These are phyloP conservation scores for Hypocrella siamensis DNA, from an alignment of 2,329 filamentous ascomycete genomes.

Conservation along the genomic window DNA sequence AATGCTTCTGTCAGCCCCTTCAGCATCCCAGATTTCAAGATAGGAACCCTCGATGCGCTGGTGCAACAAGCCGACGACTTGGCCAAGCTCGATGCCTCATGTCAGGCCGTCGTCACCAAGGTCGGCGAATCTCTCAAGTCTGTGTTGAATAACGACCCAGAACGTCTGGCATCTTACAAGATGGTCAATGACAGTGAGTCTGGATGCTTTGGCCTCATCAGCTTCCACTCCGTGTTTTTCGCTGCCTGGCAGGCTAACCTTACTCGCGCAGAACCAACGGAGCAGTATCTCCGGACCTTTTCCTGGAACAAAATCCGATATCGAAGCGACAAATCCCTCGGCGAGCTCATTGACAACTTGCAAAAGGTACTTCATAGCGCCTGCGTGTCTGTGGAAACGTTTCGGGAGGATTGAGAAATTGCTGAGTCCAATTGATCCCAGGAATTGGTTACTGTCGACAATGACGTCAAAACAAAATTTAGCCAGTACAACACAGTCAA, in stretches of 20 bases:
- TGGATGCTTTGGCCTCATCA: background rate
- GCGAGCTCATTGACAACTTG: conserved; percentile 71
- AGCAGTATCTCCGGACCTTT: conserved; percentile 80
- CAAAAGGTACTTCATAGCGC: conserved; percentile 50
- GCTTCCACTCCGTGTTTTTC: background rate
- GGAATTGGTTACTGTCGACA: conserved; percentile 86
- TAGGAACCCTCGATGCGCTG: conserved; percentile 85
- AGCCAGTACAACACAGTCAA: conserved; percentile 89
- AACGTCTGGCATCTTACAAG: conserved; percentile 73
- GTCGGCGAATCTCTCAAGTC: conserved; percentile 72
- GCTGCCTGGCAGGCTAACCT: background rate
- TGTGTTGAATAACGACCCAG: conserved; percentile 72
- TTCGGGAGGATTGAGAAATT: background rate
- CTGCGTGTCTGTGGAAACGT: background rate
- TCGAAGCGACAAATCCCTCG: conserved; percentile 76
- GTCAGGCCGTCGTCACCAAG: conserved; percentile 72
- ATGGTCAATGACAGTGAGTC: conserved; percentile 80
- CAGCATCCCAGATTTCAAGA: conserved; percentile 86
- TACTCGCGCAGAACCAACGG: conserved; percentile 63
- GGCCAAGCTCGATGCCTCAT: conserved; percentile 67
- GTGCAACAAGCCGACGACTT: conserved; percentile 95
- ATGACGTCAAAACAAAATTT: conserved; percentile 88
- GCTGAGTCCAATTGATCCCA: conserved; percentile 16
- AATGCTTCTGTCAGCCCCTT: conserved; percentile 66
- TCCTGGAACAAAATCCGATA: conserved; percentile 98